These are phyloP conservation scores for Candida tibetensis DNA, from an alignment of 805 yeast species.

Conservation along the genomic window DNA sequence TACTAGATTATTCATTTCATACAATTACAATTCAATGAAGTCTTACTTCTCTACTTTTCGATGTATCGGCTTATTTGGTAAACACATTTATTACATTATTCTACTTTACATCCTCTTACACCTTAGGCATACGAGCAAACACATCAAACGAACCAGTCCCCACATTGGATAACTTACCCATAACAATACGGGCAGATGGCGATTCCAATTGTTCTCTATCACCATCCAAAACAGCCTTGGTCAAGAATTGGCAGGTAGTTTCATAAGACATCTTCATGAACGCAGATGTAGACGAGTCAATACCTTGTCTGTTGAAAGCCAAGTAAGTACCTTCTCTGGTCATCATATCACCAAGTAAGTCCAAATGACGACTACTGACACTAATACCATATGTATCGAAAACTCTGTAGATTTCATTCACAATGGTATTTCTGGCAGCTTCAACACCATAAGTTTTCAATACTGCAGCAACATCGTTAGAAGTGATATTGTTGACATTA, in stretches of 20 bases:
- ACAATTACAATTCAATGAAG: too few species aligned
- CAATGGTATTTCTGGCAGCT: conserved; percentile 97
- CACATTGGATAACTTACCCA: conserved; percentile 85
- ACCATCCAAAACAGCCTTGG: conserved; percentile 92
- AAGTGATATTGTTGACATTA: conserved; percentile 82
- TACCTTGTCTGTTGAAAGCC: conserved; percentile 98
- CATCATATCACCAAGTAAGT: conserved; percentile 97
- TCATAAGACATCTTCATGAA: conserved; percentile 99
- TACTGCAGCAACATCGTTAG: conserved; percentile 92
- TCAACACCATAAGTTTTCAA: conserved; percentile 94
- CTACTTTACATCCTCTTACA: conserved; percentile 2
- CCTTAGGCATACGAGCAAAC: conserved; percentile 46
- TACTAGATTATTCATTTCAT: too few species aligned
- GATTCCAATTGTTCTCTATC: conserved; percentile 84
- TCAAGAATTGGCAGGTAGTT: conserved; percentile 95
- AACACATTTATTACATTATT: conserved; percentile 1
- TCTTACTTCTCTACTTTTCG: too few species aligned
- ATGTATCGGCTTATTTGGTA: too few species aligned
- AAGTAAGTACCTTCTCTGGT: conserved; percentile 96
- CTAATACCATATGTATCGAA: conserved; percentile 95
- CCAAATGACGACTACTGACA: conserved; percentile 91
- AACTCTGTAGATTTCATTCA: conserved; percentile 91
- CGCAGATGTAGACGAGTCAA: conserved; percentile 91
- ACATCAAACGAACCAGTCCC: conserved; percentile 98
- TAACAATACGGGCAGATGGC: conserved; percentile 90